Evolutionary conservation across 2,329 filamentous ascomycete genomes (phyloP).

Genomic region (Cryphonectria naterciae): DNA sequence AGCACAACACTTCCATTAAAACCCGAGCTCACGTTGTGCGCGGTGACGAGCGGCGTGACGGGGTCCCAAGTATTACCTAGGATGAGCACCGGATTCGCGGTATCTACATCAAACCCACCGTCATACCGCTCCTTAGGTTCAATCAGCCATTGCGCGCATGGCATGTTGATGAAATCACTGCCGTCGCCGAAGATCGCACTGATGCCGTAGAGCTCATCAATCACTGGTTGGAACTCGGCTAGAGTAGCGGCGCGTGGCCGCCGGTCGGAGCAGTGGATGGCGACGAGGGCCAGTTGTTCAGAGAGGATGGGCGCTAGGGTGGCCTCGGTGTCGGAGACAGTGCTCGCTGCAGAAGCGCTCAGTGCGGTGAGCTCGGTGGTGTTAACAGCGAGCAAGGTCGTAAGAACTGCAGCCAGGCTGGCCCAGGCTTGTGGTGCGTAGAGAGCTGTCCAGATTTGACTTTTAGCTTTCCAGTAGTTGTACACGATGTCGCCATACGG

Average conservation of each 20-base stretch:
- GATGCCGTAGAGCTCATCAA: not conserved
- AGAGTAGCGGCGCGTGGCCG: not conserved
- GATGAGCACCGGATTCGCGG: constrained; percentile 1
- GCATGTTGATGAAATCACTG: not conserved
- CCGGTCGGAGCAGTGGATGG: constrained; percentile 7
- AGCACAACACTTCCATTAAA: constrained; percentile 6
- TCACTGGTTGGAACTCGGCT: not conserved
- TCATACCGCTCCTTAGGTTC: constrained; percentile 8
- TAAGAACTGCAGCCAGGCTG: not conserved
- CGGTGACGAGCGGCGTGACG: not conserved
- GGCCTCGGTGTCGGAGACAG: not conserved
- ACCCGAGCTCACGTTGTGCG: constrained; percentile 5
- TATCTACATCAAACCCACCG: not conserved
- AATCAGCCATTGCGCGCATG: constrained; percentile 3
- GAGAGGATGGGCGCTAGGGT: not conserved
- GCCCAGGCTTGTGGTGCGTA: not conserved
- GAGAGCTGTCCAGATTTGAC: not conserved
- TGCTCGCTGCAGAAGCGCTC: not conserved
- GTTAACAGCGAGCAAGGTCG: not conserved
- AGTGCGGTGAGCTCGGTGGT: not conserved
- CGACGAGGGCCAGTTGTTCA: not conserved
- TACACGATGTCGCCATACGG: constrained; percentile 1
- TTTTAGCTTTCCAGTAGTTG: not conserved
- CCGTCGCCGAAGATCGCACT: not conserved
- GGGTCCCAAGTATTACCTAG: constrained; percentile 1